Base-by-base conservation (phyloP, 1,284 basidiomycete species). In the Fomitopsis schrenkii region DNA sequence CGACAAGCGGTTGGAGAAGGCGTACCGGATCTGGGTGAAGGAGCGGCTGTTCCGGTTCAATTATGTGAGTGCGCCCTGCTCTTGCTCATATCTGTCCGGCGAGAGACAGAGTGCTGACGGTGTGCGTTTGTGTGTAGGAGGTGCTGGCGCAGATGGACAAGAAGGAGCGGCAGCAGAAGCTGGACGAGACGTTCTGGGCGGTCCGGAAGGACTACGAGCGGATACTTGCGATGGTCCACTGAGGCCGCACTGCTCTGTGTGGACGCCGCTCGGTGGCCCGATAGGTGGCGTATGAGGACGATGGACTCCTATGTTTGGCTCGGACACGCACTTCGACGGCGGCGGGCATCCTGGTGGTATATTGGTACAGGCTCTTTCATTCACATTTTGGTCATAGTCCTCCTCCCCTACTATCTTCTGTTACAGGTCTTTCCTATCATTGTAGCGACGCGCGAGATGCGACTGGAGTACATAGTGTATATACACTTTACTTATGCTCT, bases 1-100 rank as follows among this genome's bases (percentile, higher is more conserved):
- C 52, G 87, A 97, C 70, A 67, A 75, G 44, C 80, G 76, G 12
- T 79, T 80, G 38, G 76, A 83, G 70, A 83, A 79, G 57, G 86
- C 87, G 30, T 95, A 90, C 74, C 81, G 95, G 61, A 74, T 95
- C 56, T 87, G 94, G 74, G 94, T 97, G 72, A 97, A 99, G 76
- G 94, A 96, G 72, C 84, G 97, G 40, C 77, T 99, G 58, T 98
- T 92, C 74, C 83, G 94, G 48, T 97, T 97, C 77, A 99, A 98
- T 77, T 96, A 90, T 73, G 95, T 95, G 70, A 70, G 92, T 80
- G 12, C 28, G 10, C 10, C 35, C 35, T 40, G 0, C 12, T 40
- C 14, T 14, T 33, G 30, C 26, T 19, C n/a, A 22, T n/a, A 57
- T 22, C 53, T 12, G 10, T 22, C n/a, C 7, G 46, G 33, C 1